These are phyloP conservation scores for Naganishia albida DNA, from an alignment of 1,284 basidiomycete species.

Conservation along the genomic window DNA sequence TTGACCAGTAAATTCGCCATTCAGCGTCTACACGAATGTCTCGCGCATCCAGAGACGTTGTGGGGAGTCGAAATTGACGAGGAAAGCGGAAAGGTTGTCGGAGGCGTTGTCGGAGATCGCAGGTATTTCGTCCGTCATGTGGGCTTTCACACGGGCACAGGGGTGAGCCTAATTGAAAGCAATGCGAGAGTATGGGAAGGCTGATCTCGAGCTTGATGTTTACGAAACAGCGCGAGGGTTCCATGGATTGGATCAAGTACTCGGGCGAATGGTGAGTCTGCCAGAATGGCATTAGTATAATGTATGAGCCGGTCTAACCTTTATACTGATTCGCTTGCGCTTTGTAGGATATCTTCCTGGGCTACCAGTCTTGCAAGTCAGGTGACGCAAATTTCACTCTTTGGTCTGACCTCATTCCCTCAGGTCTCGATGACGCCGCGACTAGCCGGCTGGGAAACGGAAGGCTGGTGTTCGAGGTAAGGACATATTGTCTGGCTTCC, in stretches of 20 bases:
- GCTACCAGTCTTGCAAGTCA: slow-evolving; percentile 3
- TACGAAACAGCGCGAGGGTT: slow-evolving; percentile 21
- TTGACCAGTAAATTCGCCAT: slow-evolving; percentile 31
- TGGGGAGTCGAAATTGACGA: slow-evolving; percentile 27
- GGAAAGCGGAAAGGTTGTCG: slow-evolving; percentile 18
- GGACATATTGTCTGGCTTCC: neutral
- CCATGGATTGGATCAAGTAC: slow-evolving; percentile 31
- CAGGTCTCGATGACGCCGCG: slow-evolving; percentile 13
- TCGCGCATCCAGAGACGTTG: slow-evolving; percentile 27
- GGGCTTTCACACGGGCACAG: slow-evolving; percentile 25
- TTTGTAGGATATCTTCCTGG: slow-evolving; percentile 10
- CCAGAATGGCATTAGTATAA: no score
- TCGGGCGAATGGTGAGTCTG: slow-evolving; percentile 32
- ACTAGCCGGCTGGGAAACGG: slow-evolving; percentile 26
- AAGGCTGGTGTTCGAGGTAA: slow-evolving; percentile 33
- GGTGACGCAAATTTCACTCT: no score
- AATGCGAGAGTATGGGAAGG: neutral
- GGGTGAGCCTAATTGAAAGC: slow-evolving; percentile 20
- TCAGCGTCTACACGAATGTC: slow-evolving; percentile 20
- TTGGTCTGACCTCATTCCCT: neutral
- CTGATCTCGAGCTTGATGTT: neutral
- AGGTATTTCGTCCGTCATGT: slow-evolving; percentile 17
- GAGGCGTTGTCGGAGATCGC: slow-evolving; percentile 22
- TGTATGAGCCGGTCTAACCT: no score
- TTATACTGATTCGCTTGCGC: no score